These are phyloP conservation scores for Globisporangium abappressorium DNA, from an alignment of 352 stramenopile genomes.

Conservation along the genomic window DNA sequence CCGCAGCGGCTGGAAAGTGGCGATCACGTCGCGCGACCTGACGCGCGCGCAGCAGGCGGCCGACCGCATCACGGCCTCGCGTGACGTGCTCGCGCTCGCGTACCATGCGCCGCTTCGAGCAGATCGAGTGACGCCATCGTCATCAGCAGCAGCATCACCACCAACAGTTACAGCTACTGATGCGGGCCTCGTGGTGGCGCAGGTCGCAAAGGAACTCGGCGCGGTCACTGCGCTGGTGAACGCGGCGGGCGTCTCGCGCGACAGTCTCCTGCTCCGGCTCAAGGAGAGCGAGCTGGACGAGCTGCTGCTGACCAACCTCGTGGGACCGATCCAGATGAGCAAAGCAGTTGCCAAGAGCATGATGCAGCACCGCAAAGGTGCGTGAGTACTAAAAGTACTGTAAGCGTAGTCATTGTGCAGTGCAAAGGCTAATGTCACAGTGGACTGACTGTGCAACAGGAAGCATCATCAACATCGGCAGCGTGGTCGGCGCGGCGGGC, in stretches of 20 bases:
- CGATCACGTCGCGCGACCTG: conserved; percentile 65
- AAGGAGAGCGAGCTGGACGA: conserved; percentile 59
- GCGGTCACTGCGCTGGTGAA: conserved; percentile 66
- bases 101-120: conserved; percentile 48
- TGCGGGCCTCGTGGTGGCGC: conserved; percentile 36
- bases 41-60: conserved; percentile 51
- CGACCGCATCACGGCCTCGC: conserved; percentile 27
- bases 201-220: conserved; percentile 40
- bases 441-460: conserved; percentile 19
- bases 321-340: conserved; percentile 67
- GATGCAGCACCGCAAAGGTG: conserved; percentile 59
- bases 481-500: conserved; percentile 68
- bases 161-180: conserved; percentile 7
- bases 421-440: neutral
- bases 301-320: conserved; percentile 72
- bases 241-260: conserved; percentile 62
- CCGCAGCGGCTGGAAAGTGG: conserved; percentile 60
- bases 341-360: conserved; percentile 77
- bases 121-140: neutral
- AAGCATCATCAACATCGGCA: conserved; percentile 84
- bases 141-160: neutral
- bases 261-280: conserved; percentile 71
- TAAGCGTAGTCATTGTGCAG: neutral
- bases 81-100: conserved; percentile 45
- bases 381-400: neutral